phyloP scores from a whole-genome alignment of 2,329 filamentous ascomycete species.

The Sarocladium brachiariae region DNA sequence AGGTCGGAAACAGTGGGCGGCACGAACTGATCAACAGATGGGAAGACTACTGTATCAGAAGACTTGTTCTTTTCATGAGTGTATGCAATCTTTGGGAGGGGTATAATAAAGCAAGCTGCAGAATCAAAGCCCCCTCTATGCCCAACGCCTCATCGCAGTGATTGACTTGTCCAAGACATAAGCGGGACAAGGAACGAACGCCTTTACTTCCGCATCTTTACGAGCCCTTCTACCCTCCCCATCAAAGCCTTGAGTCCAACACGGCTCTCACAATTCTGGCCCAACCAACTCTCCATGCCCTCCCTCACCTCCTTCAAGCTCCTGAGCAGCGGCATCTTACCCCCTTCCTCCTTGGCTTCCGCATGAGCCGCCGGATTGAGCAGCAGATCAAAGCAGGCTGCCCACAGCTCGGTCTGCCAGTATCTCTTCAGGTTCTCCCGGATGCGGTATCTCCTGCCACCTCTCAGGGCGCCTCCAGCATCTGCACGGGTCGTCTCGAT shows the following conservation, averaged over 20 bases:
- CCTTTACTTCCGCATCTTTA: slow-evolving; percentile 27
- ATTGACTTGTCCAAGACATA: no score
- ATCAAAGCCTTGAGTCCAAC: slow-evolving; percentile 65
- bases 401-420: slow-evolving; percentile 94
- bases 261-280: slow-evolving; percentile 75
- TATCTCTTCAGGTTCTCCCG: slow-evolving; percentile 85
- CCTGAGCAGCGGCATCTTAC: slow-evolving; percentile 64
- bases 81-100: slow-evolving; percentile 1
- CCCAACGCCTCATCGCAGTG: slow-evolving; percentile 1
- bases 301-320: slow-evolving; percentile 64
- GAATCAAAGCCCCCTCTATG: neutral
- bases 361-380: slow-evolving; percentile 67
- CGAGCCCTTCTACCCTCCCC: slow-evolving; percentile 51
- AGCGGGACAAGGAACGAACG: no score
- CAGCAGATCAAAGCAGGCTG: slow-evolving; percentile 72
- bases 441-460: slow-evolving; percentile 66
- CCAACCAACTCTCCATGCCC: slow-evolving; percentile 79
- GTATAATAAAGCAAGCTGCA: neutral
- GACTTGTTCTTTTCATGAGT: neutral
- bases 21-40: no score
- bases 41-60: no score
- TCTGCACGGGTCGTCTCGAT: slow-evolving; percentile 68
- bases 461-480: slow-evolving; percentile 48
- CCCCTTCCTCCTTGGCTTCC: slow-evolving; percentile 46
- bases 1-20: no score